Conservation (phyloP, 306 rosid genomes). For the Pterocarpus santalinus region DNA sequence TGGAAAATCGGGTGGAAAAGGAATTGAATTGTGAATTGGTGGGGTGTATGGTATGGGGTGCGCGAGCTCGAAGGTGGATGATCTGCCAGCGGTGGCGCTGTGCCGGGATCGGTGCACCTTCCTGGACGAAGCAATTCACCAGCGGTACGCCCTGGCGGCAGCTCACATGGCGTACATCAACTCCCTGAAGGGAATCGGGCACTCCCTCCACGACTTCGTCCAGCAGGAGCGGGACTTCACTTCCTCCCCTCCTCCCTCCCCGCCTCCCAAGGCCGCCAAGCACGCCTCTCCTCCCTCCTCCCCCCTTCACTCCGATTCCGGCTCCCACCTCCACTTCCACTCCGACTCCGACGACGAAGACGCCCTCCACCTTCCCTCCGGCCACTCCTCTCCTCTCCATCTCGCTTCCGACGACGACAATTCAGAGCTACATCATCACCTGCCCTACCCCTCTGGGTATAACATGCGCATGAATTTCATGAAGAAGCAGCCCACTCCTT, state of each 20-base stretch:
- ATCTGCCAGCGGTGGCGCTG: constrained; percentile 87
- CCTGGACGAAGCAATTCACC: constrained; percentile 86
- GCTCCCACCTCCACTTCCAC: constrained; percentile 78
- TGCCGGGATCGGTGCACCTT: constrained; percentile 78
- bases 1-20: no score
- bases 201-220: constrained; percentile 71
- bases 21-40: background rate
- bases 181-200: constrained; percentile 73
- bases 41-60: constrained; percentile 68
- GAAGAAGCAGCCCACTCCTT: constrained; percentile 72
- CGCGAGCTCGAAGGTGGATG: constrained; percentile 90
- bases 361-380: constrained; percentile 61
- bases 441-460: constrained; percentile 33
- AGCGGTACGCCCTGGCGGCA: constrained; percentile 74
- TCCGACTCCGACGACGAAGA: constrained; percentile 61
- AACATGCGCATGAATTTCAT: constrained; percentile 66
- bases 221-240: constrained; percentile 47
- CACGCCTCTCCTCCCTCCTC: constrained; percentile 50
- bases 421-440: constrained; percentile 1
- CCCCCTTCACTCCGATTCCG: constrained; percentile 64
- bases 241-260: constrained; percentile 56
- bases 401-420: background rate
- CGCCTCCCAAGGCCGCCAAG: constrained; percentile 26
- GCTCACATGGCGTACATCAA: constrained; percentile 78
- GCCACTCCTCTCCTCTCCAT: constrained; percentile 71